Base-by-base conservation (phyloP, 208 protist species). In the Angomonas ambiguus region DNA sequence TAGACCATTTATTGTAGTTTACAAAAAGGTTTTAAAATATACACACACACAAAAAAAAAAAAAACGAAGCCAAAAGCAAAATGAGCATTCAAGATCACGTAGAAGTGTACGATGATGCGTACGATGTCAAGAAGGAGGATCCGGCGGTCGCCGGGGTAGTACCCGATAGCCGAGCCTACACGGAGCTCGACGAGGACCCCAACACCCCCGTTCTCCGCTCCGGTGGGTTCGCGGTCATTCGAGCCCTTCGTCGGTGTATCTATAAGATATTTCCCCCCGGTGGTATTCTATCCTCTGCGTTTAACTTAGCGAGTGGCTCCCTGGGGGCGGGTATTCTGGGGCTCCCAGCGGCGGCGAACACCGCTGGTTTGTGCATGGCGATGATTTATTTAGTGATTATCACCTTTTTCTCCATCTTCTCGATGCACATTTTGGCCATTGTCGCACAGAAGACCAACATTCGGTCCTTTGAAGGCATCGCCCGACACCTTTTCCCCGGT, bases 271-370 rank as follows among this genome's bases (percentile, higher is more conserved):
- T 74, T 0, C 76, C 76, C 22, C 67, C 65, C 0, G 76, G 76
- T 35, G 76, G 76, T 53, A 69, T 81, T 34, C 45, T 71, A 31
- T 73, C 71, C 24, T 32, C 58, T 38, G 66, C 62, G 33, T 69
- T 87, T 41, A 81, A 63, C 59, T 61, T 81, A 62, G 76, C 76
- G n/a, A 71, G 67, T 18, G 42, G 35, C 0, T 77, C 76, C 41
- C 70, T 81, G 58, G 76, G 76, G 20, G 76, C 70, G 22, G 75
- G 75, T 30, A 83, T 84, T 48, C 70, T 83, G 0, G 65, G 67
- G 0, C 59, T 87, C 24, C 80, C 83, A 1, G 32, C 56, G 10
- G 83, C 79, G n/a, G 58, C 67, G n/a, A 66, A 77, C 64, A 69
- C 27, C 31, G 31, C 64, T n/a, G 83, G 83, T 3, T 25, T 85